Conservation (phyloP, 768 basidiomycete genomes). For the Lactifluus subvellereus region DNA sequence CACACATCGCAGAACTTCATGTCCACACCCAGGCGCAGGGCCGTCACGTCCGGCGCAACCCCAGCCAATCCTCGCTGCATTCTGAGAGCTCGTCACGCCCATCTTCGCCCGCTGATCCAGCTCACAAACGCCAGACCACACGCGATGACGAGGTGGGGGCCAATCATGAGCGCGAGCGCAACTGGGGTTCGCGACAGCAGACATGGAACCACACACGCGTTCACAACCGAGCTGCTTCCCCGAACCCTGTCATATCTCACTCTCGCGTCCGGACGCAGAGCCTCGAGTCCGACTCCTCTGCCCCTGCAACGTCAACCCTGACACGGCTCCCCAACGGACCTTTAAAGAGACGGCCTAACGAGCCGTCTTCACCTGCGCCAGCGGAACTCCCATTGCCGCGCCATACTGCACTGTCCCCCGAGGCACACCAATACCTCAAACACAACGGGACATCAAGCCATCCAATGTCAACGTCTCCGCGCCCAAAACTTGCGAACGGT, state of each 20-base stretch:
- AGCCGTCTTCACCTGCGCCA: not conserved
- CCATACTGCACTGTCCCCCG: not conserved
- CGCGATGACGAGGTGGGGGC: constrained; percentile 31
- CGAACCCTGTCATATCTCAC: constrained; percentile 18
- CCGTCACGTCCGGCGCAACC: constrained; percentile 25
- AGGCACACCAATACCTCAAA: not conserved
- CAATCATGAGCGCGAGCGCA: constrained; percentile 53
- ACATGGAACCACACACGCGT: constrained; percentile 24
- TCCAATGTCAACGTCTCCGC: constrained; percentile 1
- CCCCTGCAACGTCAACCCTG: not conserved
- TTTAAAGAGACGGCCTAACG: not conserved
- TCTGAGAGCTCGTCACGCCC: constrained; percentile 19
- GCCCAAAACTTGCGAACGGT: not conserved
- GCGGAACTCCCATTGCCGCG: not conserved
- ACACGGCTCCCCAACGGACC: not conserved
- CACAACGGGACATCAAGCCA: not conserved
- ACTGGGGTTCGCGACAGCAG: constrained; percentile 60
- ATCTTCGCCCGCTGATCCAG: constrained; percentile 1
- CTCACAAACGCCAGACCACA: constrained; percentile 28
- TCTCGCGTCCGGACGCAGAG: constrained; percentile 21
- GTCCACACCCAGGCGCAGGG: constrained; percentile 34
- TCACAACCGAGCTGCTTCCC: constrained; percentile 21
- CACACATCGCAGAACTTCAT: constrained; percentile 15
- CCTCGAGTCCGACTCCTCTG: constrained; percentile 7
- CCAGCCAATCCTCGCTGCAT: constrained; percentile 16